Evolutionary conservation across 345 rosid genomes (phyloP).

Genomic region (Turnera subulata): DNA sequence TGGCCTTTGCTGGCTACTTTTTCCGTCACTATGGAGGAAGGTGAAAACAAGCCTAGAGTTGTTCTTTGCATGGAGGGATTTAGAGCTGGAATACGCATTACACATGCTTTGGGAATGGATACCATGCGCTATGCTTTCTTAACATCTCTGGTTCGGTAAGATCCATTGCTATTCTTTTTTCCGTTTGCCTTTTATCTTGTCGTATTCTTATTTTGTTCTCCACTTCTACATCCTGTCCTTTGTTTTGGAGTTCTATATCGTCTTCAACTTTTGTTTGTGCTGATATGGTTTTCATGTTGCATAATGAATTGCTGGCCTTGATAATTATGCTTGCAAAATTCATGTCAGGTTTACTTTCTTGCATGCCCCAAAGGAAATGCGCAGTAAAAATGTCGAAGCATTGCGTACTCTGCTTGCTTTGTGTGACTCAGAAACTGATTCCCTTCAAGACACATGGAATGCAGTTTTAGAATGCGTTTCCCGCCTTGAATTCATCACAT

Average conservation of each 20-base stretch:
- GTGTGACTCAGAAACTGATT: slow-evolving; percentile 65
- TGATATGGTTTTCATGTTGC: neutral
- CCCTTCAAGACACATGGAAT: slow-evolving; percentile 99
- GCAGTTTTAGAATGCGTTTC: slow-evolving; percentile 98
- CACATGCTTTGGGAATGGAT: slow-evolving; percentile 95
- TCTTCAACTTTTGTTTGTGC: neutral
- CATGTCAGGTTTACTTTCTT: slow-evolving; percentile 84
- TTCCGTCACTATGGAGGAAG: slow-evolving; percentile 99
- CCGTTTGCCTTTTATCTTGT: slow-evolving; percentile 1
- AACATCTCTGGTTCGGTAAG: slow-evolving; percentile 93
- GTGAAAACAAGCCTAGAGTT: slow-evolving; percentile 88
- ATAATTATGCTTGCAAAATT: slow-evolving; percentile 15
- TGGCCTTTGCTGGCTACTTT: slow-evolving; percentile 98
- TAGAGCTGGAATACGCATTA: slow-evolving; percentile 92
- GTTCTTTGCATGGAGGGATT: slow-evolving; percentile 97
- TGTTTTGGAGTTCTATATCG: neutral
- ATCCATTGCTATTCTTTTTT: neutral
- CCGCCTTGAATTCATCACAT: slow-evolving; percentile 83
- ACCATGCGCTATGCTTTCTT: slow-evolving; percentile 98
- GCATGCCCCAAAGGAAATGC: slow-evolving; percentile 98
- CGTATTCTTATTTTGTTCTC: slow-evolving; percentile 1
- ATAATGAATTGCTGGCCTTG: neutral
- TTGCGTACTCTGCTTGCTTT: slow-evolving; percentile 74
- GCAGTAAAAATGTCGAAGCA: slow-evolving; percentile 96
- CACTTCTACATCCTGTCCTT: neutral